Conservation (phyloP, 495 filamentous ascomycete genomes). For the Neurospora sublineolata region DNA sequence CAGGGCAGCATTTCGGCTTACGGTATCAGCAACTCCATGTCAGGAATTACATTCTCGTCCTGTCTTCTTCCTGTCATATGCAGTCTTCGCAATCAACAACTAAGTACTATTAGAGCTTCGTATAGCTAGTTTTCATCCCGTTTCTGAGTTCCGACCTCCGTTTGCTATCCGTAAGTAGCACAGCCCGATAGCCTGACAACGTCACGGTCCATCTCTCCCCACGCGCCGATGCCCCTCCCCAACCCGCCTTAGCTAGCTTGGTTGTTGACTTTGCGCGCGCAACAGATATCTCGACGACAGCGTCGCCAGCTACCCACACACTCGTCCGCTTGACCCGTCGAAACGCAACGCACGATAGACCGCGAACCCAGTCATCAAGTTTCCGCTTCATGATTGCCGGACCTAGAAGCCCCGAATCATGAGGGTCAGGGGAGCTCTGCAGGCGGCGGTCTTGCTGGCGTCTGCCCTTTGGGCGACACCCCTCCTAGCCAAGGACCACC, state of each 20-base stretch:
- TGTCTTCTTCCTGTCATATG: neutral
- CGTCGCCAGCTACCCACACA: neutral
- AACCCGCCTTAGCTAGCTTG: neutral
- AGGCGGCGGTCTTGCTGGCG: conserved; percentile 30
- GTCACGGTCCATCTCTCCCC: neutral
- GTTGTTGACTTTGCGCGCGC: neutral
- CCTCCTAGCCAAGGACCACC: conserved; percentile 34
- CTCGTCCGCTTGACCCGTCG: neutral
- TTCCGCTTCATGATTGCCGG: conserved; percentile 17
- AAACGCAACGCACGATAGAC: neutral
- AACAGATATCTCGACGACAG: neutral
- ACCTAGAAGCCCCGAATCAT: conserved; percentile 21
- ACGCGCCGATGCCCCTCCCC: neutral
- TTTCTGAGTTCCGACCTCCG: neutral
- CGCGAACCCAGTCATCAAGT: neutral
- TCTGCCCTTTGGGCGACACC: conserved; percentile 28
- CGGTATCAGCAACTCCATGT: neutral
- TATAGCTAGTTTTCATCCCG: neutral
- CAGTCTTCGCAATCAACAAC: neutral
- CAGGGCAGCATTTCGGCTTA: neutral
- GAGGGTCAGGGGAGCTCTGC: conserved; percentile 34
- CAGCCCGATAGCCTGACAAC: neutral
- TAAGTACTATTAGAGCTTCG: neutral
- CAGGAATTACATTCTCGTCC: neutral
- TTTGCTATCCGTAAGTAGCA: neutral